These are phyloP conservation scores for Geosmithia flava DNA, from an alignment of 2,329 filamentous ascomycete species.

Conservation along the genomic window DNA sequence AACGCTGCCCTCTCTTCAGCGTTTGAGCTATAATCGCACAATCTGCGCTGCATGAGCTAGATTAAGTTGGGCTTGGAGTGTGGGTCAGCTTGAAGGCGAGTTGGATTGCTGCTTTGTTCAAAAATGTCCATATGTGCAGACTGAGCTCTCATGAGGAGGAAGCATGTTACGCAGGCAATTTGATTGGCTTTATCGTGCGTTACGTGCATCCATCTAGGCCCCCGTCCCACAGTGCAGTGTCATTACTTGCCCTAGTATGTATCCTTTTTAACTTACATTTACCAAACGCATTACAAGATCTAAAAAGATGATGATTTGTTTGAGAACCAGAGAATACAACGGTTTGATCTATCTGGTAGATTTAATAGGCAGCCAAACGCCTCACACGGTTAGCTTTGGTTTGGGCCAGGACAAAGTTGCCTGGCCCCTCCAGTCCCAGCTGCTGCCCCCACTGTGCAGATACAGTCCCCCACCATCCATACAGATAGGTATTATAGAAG, in stretches of 20 bases:
- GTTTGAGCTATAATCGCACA: background rate
- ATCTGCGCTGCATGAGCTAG: background rate
- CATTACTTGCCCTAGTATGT: slow-evolving; percentile 19
- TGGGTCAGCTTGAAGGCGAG: background rate
- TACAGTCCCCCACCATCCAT: background rate
- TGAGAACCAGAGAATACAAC: slow-evolving; percentile 63
- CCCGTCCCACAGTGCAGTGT: background rate
- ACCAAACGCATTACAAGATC: slow-evolving; percentile 75
- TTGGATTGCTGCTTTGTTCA: background rate
- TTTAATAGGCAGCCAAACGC: background rate
- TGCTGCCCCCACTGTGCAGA: background rate
- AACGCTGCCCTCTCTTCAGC: background rate
- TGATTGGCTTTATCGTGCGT: background rate
- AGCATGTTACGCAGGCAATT: background rate
- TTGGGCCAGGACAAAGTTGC: background rate
- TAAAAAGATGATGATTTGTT: slow-evolving; percentile 57
- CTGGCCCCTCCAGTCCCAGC: background rate
- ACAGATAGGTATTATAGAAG: no score
- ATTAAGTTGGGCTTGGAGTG: background rate
- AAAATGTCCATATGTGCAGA: background rate
- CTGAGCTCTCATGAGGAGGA: background rate
- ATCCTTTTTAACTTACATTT: slow-evolving; percentile 48
- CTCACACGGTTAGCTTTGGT: background rate
- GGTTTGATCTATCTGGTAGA: slow-evolving; percentile 15
- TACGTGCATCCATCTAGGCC: background rate